Conservation (phyloP, 352 stramenopile genomes). For the Globisporangium nodosum region DNA sequence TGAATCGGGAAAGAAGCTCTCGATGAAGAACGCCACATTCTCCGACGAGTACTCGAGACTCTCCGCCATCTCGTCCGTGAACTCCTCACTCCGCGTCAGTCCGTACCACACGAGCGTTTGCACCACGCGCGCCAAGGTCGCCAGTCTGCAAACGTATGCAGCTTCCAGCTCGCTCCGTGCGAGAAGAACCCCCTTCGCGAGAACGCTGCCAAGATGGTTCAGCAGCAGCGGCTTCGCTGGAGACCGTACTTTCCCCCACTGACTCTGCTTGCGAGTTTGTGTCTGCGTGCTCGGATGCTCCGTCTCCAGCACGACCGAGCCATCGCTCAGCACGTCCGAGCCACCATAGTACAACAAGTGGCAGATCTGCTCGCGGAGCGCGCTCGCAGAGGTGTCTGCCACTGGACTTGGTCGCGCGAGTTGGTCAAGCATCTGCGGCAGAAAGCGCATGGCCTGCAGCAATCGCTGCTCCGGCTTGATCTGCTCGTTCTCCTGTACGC, state of each 20-base stretch:
- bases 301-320: constrained; percentile 63
- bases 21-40: constrained; percentile 44
- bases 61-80: constrained; percentile 56
- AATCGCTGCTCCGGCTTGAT: constrained; percentile 57
- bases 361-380: constrained; percentile 37
- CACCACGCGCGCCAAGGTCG: constrained; percentile 64
- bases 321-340: constrained; percentile 60
- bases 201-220: constrained; percentile 62
- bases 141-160: constrained; percentile 51
- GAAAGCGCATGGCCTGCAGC: constrained; percentile 64
- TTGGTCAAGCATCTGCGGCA: constrained; percentile 69
- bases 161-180: constrained; percentile 49
- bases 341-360: constrained; percentile 71
- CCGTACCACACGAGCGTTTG: constrained; percentile 77
- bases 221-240: constrained; percentile 72
- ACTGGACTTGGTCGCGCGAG: constrained; percentile 22
- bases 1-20: constrained; percentile 32
- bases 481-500: constrained; percentile 48
- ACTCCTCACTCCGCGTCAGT: constrained; percentile 52
- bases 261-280: constrained; percentile 82
- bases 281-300: constrained; percentile 80
- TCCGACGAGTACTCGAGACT: constrained; percentile 47
- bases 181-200: constrained; percentile 68
- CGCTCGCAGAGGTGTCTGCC: constrained; percentile 19
- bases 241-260: constrained; percentile 78